Conservation (phyloP, 148 eudicot genomes). For the Rhododendron vialii region DNA sequence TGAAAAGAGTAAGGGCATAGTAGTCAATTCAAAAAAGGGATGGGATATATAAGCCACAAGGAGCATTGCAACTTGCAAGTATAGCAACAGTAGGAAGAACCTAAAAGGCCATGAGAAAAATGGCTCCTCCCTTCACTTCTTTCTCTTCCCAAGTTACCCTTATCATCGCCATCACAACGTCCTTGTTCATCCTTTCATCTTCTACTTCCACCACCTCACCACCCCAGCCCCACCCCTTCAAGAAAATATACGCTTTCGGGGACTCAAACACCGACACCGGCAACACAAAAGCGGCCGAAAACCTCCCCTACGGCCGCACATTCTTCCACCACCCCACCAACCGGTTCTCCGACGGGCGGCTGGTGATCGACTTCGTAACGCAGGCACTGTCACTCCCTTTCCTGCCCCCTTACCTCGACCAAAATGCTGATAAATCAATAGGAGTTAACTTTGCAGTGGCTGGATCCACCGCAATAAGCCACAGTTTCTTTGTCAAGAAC, state of each 20-base stretch:
- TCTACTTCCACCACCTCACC: not conserved
- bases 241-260: constrained; percentile 68
- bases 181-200: constrained; percentile 12
- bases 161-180: not conserved
- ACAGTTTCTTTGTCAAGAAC: constrained; percentile 55
- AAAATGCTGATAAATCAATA: constrained; percentile 15
- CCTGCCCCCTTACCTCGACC: constrained; percentile 51
- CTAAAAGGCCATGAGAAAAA: not conserved
- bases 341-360: constrained; percentile 93
- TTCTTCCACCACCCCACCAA: constrained; percentile 92
- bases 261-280: constrained; percentile 98
- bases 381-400: constrained; percentile 51
- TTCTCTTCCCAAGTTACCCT: constrained; percentile 1
- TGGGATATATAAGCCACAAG: not conserved
- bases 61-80: not conserved
- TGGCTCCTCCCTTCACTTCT: constrained; percentile 8
- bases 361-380: constrained; percentile 75
- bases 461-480: constrained; percentile 65
- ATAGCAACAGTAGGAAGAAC: not conserved
- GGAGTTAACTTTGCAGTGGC: constrained; percentile 78
- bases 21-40: not conserved
- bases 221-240: constrained; percentile 34
- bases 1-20: not conserved
- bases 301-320: constrained; percentile 74
- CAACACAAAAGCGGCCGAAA: constrained; percentile 57